phyloP scores from a whole-genome alignment of 352 stramenopile genomes.

The Globisporangium ultimum region DNA sequence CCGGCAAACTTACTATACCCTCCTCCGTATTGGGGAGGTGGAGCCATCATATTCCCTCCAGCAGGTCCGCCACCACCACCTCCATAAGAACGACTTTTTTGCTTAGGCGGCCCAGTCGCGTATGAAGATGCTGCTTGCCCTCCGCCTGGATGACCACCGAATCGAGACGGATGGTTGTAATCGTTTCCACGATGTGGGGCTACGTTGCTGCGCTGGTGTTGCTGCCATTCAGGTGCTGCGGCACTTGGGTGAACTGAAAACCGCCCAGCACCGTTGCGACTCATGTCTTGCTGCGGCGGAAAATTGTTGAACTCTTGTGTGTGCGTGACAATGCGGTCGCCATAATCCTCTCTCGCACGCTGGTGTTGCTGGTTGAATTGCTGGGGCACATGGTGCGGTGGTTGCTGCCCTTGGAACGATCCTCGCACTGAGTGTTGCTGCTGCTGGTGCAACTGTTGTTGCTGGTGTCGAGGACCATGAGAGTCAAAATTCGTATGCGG shows the following conservation, averaged over 20 bases:
- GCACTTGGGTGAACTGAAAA: conserved; percentile 7
- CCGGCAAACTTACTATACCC: conserved; percentile 11
- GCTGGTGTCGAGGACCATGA: background rate
- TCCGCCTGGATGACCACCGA: background rate
- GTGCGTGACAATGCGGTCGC: conserved; percentile 9
- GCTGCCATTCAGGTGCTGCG: conserved; percentile 8
- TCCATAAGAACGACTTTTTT: conserved; percentile 7
- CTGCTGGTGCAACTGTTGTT: conserved; percentile 3
- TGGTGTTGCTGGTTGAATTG: conserved; percentile 3
- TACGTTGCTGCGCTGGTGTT: conserved; percentile 1
- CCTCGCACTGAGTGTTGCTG: conserved; percentile 12
- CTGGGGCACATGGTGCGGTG: conserved; percentile 9
- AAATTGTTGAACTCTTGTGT: conserved; percentile 12
- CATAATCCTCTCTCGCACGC: conserved; percentile 1
- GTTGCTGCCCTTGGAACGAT: conserved; percentile 8
- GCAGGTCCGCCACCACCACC: background rate
- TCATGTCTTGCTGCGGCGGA: conserved; percentile 8
- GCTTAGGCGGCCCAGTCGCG: conserved; percentile 10
- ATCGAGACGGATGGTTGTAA: conserved; percentile 8
- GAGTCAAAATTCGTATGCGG: background rate
- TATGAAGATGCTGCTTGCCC: conserved; percentile 11
- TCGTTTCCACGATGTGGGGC: conserved; percentile 5
- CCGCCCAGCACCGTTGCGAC: background rate
- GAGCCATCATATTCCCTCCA: conserved; percentile 1
- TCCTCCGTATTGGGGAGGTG: conserved; percentile 6